Evolutionary conservation across 2,329 filamentous ascomycete genomes (phyloP).

Genomic region (Pseudogymnoascus verrucosus): DNA sequence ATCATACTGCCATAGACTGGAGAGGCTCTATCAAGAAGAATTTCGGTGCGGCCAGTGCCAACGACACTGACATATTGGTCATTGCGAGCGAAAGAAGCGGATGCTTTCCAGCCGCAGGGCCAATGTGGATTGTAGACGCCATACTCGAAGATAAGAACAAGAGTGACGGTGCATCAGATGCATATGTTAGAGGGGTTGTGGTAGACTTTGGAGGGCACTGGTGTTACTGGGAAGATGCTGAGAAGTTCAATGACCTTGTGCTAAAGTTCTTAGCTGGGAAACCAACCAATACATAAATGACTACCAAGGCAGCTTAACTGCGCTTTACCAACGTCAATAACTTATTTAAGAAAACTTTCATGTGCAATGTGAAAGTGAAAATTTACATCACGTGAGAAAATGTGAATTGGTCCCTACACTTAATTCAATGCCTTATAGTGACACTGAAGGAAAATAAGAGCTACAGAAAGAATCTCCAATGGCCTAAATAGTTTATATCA

Average conservation of each 20-base stretch:
- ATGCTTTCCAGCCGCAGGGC: constrained; percentile 26
- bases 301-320: background rate
- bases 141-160: constrained; percentile 17
- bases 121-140: constrained; percentile 24
- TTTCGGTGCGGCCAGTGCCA: constrained; percentile 18
- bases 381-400: background rate
- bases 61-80: constrained; percentile 22
- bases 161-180: constrained; percentile 8
- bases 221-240: constrained; percentile 28
- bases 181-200: constrained; percentile 17
- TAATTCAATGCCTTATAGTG: background rate
- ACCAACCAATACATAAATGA: background rate
- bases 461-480: no score
- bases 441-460: background rate
- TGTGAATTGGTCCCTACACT: background rate
- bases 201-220: constrained; percentile 28
- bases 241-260: constrained; percentile 21
- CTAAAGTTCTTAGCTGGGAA: constrained; percentile 17
- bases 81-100: constrained; percentile 26
- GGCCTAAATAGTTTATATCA: background rate
- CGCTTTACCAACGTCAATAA: background rate
- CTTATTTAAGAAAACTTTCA: background rate
- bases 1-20: constrained; percentile 27
- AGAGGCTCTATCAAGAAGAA: constrained; percentile 20
- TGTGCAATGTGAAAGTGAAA: background rate